Evolutionary conservation across 345 rosid species (phyloP), one percentile per base, ranked within the genome.

Genomic region (Citrus reticulata): DNA sequence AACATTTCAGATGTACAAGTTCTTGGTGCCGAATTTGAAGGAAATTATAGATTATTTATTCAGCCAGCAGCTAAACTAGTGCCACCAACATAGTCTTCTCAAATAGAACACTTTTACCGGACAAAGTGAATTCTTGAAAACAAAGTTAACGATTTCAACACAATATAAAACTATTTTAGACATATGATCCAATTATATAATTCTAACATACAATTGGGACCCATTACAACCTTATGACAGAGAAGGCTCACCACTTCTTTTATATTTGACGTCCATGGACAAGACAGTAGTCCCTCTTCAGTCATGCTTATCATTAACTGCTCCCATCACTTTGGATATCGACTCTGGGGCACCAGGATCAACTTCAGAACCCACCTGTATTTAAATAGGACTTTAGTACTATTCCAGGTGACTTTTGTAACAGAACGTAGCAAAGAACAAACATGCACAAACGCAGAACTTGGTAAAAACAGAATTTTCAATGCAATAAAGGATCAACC

Each of bases 301-400:
- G 68, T 75, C 84, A 40, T 76, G 80, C 82, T 87, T 85, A 67
- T 46, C 68, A 73, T 78, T 84, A 7, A 37, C 82, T 17, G 35
- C 57, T 68, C 62, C 84, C 10, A 17, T 67, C 7, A 71, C 74
- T 78, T 76, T 81, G 19, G 81, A 65, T 27, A 42, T n/a, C 68
- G 83, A 59, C 69, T 68, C 84, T 0, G 72, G 25, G 34, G 61
- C 58, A 59, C 60, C 74, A 20, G 72, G 64, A 19, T 78, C 82
- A 13, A 63, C 70, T 85, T 82, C 87, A 59, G 70, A 70, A 3
- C 62, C 82, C 11, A 73, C 80, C 90, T 87, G 83, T 57, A 46
- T 32, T 22, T 29, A 68, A 57, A 51, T 10, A 25, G 11, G 22
- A 42, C 51, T 39, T 30, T 24, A 64, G 11, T 70, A 77, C 57